A percentile compares a stretch with the other conserved stretches of the same genome.
phyloP scores from a whole-genome alignment of 1,139 yeast species.

The Pichia kudriavzevii region DNA sequence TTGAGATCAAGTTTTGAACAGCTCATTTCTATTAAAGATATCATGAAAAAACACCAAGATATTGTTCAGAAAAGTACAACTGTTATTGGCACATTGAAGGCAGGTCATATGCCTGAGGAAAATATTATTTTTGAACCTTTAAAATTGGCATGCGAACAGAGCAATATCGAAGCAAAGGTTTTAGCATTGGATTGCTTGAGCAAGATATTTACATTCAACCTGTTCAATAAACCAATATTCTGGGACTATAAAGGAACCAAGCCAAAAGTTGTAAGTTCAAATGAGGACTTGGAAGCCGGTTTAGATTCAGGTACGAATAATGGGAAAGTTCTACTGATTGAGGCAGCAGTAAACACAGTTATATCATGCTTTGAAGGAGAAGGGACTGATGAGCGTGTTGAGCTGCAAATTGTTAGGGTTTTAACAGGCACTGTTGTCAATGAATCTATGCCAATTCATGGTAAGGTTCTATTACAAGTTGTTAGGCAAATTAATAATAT shows the following conservation, averaged over 20 bases:
- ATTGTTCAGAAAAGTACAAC: conserved; percentile 35
- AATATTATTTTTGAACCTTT: conserved; percentile 51
- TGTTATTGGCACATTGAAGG: conserved; percentile 32
- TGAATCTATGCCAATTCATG: conserved; percentile 81
- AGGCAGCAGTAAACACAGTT: conserved; percentile 79
- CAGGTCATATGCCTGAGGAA: conserved; percentile 28
- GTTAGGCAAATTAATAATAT: conserved; percentile 90
- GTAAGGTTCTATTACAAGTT: conserved; percentile 81
- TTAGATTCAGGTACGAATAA: conserved; percentile 21
- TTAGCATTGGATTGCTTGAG: conserved; percentile 59
- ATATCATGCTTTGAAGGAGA: conserved; percentile 87
- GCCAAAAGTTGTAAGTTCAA: conserved; percentile 23
- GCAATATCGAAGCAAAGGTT: conserved; percentile 43
- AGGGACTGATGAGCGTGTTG: conserved; percentile 82
- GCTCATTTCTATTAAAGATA: conserved; percentile 41
- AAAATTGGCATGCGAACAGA: conserved; percentile 48
- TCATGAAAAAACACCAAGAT: conserved; percentile 36
- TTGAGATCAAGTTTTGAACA: conserved; percentile 41
- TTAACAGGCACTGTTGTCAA: conserved; percentile 79
- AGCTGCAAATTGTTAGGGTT: conserved; percentile 87
- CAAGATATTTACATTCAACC: conserved; percentile 57
- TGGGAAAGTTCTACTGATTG: conserved; percentile 56
- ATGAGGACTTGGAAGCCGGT: conserved; percentile 37
- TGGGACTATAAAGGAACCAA: conserved; percentile 25
- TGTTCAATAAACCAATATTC: conserved; percentile 43